Base-by-base conservation (phyloP, 495 filamentous ascomycete genomes). In the Pyrenula massariospora region DNA sequence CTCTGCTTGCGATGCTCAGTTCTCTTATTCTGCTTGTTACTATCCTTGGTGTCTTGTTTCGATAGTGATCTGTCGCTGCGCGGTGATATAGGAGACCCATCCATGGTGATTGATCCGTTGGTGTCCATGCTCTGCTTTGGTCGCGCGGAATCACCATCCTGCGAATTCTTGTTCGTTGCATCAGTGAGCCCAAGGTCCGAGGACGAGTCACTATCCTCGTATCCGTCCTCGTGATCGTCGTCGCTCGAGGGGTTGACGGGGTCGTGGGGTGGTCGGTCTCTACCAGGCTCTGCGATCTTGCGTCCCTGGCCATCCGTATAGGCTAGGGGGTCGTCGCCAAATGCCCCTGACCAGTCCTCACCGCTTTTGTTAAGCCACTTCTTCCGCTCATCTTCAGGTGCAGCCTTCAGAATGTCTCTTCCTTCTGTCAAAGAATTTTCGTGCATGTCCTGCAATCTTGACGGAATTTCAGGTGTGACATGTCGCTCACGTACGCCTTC, bases 311-410 rank as follows among this genome's bases (percentile, higher is more conserved):
- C 64, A 57, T 84, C 75, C 31, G 81, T 71, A 54, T 76, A 79
- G 0, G 77, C 73, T 42, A 75, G 72, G 1, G 83, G 81, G 56
- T 85, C 84, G 19, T 84, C 68, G 5, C 82, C 83, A 55, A 96
- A 96, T 0, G 90, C 88, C n/a, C 87, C 88, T 48, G 77, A 84
- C 92, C 91, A 96, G 66, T 96, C 89, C 19, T 82, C 82, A 2
- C 92, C 92, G 54, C 87, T 81, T 62, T 84, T 86, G 31, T 82
- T 76, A 20, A 95, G 72, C 88, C 92, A 96, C 59, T 78, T 84
- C 56, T 81, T 65, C 60, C 82, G 85, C 59, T 96, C 88, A 36
- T 82, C 77, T 8, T 84, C 76, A 5, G 79, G 69, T 1, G 86
- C 84, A 25, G 78, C 69, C 53, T 85, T 84, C 19, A 96, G 79